Evolutionary conservation across 2,329 filamentous ascomycete species (phyloP).

Genomic region (Lecanicillium sp.): DNA sequence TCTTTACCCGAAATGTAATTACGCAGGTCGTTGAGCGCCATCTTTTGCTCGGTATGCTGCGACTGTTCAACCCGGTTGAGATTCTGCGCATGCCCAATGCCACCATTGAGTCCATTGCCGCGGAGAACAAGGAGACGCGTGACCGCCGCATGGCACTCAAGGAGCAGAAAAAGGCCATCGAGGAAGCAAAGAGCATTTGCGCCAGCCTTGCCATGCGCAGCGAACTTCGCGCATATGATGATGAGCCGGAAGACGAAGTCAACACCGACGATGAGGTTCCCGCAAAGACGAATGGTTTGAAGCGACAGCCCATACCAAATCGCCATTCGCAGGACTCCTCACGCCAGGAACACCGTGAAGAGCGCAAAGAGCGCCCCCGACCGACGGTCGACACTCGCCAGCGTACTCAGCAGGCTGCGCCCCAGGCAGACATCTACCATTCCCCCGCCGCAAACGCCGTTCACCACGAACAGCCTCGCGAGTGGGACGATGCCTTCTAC

Average conservation of each 20-base stretch:
- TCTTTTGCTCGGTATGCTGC: constrained; percentile 42
- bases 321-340: constrained; percentile 14
- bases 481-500: constrained; percentile 23
- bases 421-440: neutral
- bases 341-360: constrained; percentile 15
- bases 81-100: constrained; percentile 37
- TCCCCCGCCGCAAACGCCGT: neutral
- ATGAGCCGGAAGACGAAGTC: constrained; percentile 25
- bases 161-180: constrained; percentile 15
- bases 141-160: constrained; percentile 40
- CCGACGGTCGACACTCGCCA: constrained; percentile 10
- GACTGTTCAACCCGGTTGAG: constrained; percentile 44
- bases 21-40: constrained; percentile 45
- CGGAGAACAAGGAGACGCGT: constrained; percentile 45
- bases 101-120: constrained; percentile 41
- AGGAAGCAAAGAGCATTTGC: constrained; percentile 24
- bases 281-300: constrained; percentile 7
- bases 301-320: constrained; percentile 7
- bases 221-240: constrained; percentile 34
- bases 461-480: constrained; percentile 8
- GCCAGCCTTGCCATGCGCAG: constrained; percentile 44
- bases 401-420: constrained; percentile 12
- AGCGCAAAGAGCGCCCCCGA: constrained; percentile 12
- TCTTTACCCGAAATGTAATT: constrained; percentile 44
- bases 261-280: constrained; percentile 23